Evolutionary conservation across 768 basidiomycete genomes (phyloP).

Genomic region (Pisolithus sp.): DNA sequence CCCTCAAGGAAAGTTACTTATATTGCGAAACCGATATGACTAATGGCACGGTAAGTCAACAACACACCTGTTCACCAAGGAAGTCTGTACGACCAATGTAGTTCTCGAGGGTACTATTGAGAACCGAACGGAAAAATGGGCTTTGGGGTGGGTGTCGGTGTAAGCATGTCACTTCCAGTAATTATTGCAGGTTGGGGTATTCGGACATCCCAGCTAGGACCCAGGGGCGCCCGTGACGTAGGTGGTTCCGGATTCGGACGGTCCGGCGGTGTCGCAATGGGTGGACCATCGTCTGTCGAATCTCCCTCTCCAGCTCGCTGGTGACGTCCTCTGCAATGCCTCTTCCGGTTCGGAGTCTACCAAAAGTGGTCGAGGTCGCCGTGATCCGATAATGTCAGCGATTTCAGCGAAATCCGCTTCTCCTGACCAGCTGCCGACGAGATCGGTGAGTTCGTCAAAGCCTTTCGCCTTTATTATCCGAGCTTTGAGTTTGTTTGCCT

Average conservation of each 20-base stretch:
- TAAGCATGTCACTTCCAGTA: slow-evolving; percentile 39
- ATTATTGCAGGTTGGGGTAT: slow-evolving; percentile 33
- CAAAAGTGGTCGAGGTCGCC: slow-evolving; percentile 17
- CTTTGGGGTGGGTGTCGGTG: slow-evolving; percentile 37
- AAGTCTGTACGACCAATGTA: not conserved
- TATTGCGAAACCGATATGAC: no score
- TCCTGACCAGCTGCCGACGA: slow-evolving; percentile 53
- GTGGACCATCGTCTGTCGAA: slow-evolving; percentile 27
- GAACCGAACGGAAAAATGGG: slow-evolving; percentile 9
- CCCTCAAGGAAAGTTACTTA: no score
- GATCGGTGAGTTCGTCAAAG: slow-evolving; percentile 46
- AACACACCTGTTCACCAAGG: not conserved
- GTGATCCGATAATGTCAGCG: slow-evolving; percentile 37
- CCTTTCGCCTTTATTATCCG: slow-evolving; percentile 54
- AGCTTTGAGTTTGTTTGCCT: slow-evolving; percentile 51
- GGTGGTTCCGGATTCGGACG: slow-evolving; percentile 58
- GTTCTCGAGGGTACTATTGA: not conserved
- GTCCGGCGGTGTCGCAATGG: slow-evolving; percentile 39
- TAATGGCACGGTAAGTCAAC: not conserved
- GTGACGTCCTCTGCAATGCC: not conserved
- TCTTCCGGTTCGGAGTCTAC: slow-evolving; percentile 2
- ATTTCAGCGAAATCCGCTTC: slow-evolving; percentile 57
- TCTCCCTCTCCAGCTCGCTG: not conserved
- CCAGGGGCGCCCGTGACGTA: slow-evolving; percentile 35
- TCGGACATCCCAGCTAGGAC: slow-evolving; percentile 34